Evolutionary conservation across 768 basidiomycete species (phyloP).

Genomic region (Gautieria morchelliformis): DNA sequence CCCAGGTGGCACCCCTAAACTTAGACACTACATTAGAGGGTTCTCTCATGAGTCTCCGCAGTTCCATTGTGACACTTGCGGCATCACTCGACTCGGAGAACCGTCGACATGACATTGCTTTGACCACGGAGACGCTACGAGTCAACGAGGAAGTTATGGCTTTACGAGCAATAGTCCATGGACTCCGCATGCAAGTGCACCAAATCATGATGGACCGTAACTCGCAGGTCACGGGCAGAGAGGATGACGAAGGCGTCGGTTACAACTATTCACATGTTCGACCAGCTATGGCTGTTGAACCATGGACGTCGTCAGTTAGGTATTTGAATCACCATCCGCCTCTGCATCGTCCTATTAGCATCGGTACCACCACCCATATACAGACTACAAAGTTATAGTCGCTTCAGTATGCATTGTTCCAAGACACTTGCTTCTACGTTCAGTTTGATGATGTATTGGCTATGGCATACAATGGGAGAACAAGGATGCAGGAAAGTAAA

Average conservation of each 20-base stretch:
- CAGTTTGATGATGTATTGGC: neutral
- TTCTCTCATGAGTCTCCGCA: conserved; percentile 47
- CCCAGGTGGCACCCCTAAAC: conserved; percentile 50
- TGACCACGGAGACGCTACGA: conserved; percentile 62
- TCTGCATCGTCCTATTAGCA: conserved; percentile 4
- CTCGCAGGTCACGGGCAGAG: conserved; percentile 42
- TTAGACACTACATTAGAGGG: conserved; percentile 53
- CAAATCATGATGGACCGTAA: conserved; percentile 71
- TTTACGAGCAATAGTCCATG: conserved; percentile 59
- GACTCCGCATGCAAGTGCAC: conserved; percentile 65
- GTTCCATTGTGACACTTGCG: conserved; percentile 51
- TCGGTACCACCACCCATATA: conserved; percentile 1
- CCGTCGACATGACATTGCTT: conserved; percentile 52
- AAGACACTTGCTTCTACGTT: neutral
- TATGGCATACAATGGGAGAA: neutral
- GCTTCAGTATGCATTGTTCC: neutral
- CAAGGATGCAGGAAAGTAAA: neutral
- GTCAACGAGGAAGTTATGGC: conserved; percentile 67
- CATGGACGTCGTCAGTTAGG: neutral
- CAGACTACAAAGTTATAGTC: conserved; percentile 6
- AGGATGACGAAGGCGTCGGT: conserved; percentile 15
- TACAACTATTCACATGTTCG: neutral
- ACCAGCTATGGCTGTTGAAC: neutral
- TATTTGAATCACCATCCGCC: conserved; percentile 5
- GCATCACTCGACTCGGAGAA: conserved; percentile 51